Conservation (phyloP, 2,329 filamentous ascomycete species). For the Xylariales sp. region DNA sequence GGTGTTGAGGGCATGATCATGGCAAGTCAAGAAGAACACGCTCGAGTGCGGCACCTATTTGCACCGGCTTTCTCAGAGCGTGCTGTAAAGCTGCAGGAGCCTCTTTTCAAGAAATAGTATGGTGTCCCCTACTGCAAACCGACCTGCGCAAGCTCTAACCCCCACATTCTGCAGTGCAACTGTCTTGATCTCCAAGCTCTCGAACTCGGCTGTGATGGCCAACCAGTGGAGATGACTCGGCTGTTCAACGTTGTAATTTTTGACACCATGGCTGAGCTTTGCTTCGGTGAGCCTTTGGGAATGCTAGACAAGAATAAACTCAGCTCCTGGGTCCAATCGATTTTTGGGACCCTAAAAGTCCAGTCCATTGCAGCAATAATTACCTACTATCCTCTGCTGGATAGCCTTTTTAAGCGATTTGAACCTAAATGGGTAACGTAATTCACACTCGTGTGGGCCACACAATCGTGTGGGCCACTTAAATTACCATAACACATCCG, state of each 20-base stretch:
- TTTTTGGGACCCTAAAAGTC: conserved; percentile 18
- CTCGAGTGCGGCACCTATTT: conserved; percentile 14
- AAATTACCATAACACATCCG: no score
- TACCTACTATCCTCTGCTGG: conserved; percentile 13
- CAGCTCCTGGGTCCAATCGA: conserved; percentile 14
- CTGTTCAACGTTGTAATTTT: conserved; percentile 16
- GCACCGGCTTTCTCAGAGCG: conserved; percentile 16
- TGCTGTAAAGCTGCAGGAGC: conserved; percentile 13
- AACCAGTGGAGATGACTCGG: conserved; percentile 14
- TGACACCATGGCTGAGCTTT: conserved; percentile 17
- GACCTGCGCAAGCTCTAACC: no score
- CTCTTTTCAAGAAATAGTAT: conserved; percentile 26
- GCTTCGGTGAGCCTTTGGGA: conserved; percentile 14
- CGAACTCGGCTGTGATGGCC: conserved; percentile 15
- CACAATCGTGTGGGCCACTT: no score
- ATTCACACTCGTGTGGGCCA: no score
- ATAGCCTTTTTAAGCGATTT: conserved; percentile 11
- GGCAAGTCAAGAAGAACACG: conserved; percentile 13
- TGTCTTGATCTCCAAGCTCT: conserved; percentile 30
- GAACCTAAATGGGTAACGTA: conserved; percentile 16
- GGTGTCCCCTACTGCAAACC: no score
- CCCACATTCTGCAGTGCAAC: conserved; percentile 20
- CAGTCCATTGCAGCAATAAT: conserved; percentile 12
- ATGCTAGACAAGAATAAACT: conserved; percentile 13
- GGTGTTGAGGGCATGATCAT: conserved; percentile 14